Percentiles rank a stretch among this genome's conserved stretches.
phyloP scores from a whole-genome alignment of 495 filamentous ascomycete genomes.

The Cairneyella variabilis region DNA sequence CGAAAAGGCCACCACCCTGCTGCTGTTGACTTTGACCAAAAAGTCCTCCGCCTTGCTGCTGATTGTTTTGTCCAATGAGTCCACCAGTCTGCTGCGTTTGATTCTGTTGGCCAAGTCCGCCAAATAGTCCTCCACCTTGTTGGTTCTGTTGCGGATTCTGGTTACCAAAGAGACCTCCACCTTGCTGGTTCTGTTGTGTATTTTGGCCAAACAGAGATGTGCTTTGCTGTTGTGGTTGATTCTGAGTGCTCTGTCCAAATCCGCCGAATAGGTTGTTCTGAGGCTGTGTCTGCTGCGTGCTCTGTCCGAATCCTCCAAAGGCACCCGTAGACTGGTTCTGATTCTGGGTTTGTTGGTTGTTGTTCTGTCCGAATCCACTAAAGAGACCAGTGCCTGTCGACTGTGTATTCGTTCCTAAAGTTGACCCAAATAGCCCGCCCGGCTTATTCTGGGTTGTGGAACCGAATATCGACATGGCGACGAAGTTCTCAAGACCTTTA shows the following conservation, averaged over 20 bases:
- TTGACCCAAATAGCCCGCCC: slow-evolving; percentile 12
- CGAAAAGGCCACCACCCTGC: slow-evolving; percentile 5
- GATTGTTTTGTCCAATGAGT: slow-evolving; percentile 34
- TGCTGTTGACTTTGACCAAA: slow-evolving; percentile 32
- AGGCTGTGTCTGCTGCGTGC: slow-evolving; percentile 25
- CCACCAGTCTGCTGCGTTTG: slow-evolving; percentile 26
- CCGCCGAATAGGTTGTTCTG: background rate
- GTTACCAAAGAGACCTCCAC: slow-evolving; percentile 27
- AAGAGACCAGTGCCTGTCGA: slow-evolving; percentile 9
- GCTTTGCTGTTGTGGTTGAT: slow-evolving; percentile 18
- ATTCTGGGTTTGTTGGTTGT: background rate
- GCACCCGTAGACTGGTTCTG: slow-evolving; percentile 21
- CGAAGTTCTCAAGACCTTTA: no score
- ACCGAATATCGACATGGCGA: background rate
- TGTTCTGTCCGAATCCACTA: slow-evolving; percentile 1
- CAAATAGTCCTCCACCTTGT: slow-evolving; percentile 37
- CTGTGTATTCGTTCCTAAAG: slow-evolving; percentile 2
- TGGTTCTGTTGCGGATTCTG: slow-evolving; percentile 27
- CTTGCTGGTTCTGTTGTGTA: slow-evolving; percentile 28
- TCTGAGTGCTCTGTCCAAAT: slow-evolving; percentile 21
- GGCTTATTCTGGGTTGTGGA: slow-evolving; percentile 22
- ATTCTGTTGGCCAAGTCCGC: slow-evolving; percentile 20
- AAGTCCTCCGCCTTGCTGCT: slow-evolving; percentile 28
- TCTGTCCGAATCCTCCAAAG: slow-evolving; percentile 26
- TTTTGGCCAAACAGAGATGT: slow-evolving; percentile 18